Base-by-base conservation (phyloP, 768 basidiomycete species). In the Suillus spraguei region DNA sequence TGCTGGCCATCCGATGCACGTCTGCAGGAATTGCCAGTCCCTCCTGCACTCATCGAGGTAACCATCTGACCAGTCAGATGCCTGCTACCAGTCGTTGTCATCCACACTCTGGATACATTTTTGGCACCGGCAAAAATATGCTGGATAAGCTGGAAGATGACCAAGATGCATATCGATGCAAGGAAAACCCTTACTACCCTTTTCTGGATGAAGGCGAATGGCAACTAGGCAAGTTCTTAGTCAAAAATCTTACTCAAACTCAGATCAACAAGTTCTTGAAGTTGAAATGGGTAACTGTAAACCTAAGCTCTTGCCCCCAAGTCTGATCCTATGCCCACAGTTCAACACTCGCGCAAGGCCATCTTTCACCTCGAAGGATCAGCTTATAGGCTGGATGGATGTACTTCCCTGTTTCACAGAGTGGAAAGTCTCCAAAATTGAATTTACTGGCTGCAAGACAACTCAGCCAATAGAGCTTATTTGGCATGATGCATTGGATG, bases 171-270 rank as follows among this genome's bases (percentile, higher is more conserved):
- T 22, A 63, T 8, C 32, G 65, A 32, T 58, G 69, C 3, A 22
- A 54, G 44, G 14, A 20, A 64, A 74, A 74, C 56, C 47, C 68
- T 2, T 77, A 72, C 60, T 78, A 76, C 56, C 79, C 77, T 39
- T 80, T 78, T 61, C 59, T 66, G 10, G 70, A 71, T 6, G 56
- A 67, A n/a, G 65, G 61, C 0, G 76, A 80, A 64, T 79, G 77
- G 76, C 69, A 77, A 63, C 36, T 78, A 1, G 75, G 68, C 1
- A 70, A 64, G 6, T 78, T 75, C 62, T 67, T 42, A 41, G 61
- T 28, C 44, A 49, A 74, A 70, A 47, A 72, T 71, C 33, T 64
- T 9, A 61, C n/a, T 2, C 44, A 64, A 69, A 64, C 67, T 1
- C 64, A 68, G 16, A 70, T 76, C 1, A 60, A 69, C 20, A 59